phyloP scores from a whole-genome alignment of 768 basidiomycete species.

The Rhodotorula diobovata region DNA sequence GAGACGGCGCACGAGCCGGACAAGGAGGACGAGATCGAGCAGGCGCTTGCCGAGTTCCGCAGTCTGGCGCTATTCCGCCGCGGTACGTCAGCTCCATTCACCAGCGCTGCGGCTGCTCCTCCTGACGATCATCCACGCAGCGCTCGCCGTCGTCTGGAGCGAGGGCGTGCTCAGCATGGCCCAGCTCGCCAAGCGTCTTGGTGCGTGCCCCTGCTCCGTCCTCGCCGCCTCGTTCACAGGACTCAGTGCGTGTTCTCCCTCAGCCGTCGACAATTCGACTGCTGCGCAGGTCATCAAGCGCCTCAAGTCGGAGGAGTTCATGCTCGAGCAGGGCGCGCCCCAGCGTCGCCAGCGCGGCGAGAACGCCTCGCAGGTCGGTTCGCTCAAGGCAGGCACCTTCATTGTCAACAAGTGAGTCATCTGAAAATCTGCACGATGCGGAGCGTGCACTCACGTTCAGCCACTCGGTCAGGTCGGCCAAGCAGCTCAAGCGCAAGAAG shows the following conservation, averaged over 20 bases:
- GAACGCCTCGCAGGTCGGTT: neutral
- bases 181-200: slow-evolving; percentile 13
- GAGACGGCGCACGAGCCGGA: neutral
- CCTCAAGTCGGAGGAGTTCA: slow-evolving; percentile 20
- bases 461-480: slow-evolving; percentile 8
- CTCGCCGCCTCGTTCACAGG: rapidly evolving
- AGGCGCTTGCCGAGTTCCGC: slow-evolving; percentile 22
- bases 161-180: slow-evolving; percentile 12
- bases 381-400: neutral
- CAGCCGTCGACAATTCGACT: slow-evolving; percentile 22
- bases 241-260: too few relatives aligned
- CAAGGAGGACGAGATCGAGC: slow-evolving; percentile 19
- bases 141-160: slow-evolving; percentile 9
- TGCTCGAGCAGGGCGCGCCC: slow-evolving; percentile 3
- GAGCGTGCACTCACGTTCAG: too few relatives aligned
- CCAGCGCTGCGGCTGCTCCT: neutral
- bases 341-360: neutral
- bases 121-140: neutral
- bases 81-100: slow-evolving; percentile 5
- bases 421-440: too few relatives aligned
- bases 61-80: slow-evolving; percentile 31
- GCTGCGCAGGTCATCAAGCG: slow-evolving; percentile 30
- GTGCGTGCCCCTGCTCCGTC: neutral
- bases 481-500: slow-evolving; percentile 20
- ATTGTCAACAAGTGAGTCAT: slow-evolving; percentile 25